Base-by-base conservation (phyloP, 305 asterid species). In the Rubia tinctorum region DNA sequence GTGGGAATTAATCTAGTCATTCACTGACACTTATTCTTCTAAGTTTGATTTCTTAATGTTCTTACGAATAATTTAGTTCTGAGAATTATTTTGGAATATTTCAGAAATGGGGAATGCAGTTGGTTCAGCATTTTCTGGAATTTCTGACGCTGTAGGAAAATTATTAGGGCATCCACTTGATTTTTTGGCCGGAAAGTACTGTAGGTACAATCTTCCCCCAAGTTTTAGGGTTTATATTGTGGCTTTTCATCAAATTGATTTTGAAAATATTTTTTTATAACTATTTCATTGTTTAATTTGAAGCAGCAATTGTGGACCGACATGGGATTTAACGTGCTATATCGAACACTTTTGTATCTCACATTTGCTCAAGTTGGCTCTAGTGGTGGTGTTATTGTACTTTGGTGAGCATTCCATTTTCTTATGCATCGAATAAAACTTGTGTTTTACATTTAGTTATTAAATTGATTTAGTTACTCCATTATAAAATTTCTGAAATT, bases 91-190 rank as follows among this genome's bases (percentile, higher is more conserved):
- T 58, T 58, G 64, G 25, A 34, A 37, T 39, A 15, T 22, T 53
- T 53, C 20, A 17, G 40, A n/a, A 51, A 91, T 92, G 96, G 97
- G 88, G 49, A 87, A 84, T 76, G 74, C 81, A 13, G 73, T 86
- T 58, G 86, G 89, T 55, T 80, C 97, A 14, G 55, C 86, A 61
- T 62, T 80, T 34, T 77, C 83, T 1, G 93, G 93, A 75, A 42
- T 90, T 63, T 86, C 80, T 67, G 88, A 88, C 82, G 79, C 78
- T 7, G 2, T 87, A 49, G 92, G 90, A 44, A 83, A 77, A 7
- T 12, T 76, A 55, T 77, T 92, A 18, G 95, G 97, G 15, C 97
- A 90, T 74, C 97, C 97, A 71, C 88, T 92, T 43, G 93, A 90
- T 73, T 90, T 91, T 78, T 86, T 90, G 13, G 80, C 97, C 10